phyloP scores from a whole-genome alignment of 768 basidiomycete species.

The Leccinum incarnatum region DNA sequence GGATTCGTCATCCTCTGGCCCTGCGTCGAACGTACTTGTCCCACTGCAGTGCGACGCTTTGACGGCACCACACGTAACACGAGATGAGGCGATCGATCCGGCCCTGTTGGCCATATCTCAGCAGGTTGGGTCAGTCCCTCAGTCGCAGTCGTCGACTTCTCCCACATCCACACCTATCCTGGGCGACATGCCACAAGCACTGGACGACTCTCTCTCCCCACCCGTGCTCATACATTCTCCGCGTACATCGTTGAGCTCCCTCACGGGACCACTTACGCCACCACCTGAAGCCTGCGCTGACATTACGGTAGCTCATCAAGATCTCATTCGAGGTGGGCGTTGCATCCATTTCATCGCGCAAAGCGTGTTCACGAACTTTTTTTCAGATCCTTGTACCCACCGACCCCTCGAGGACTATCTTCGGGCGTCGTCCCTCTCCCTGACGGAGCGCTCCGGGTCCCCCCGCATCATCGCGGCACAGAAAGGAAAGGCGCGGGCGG shows the following conservation, averaged over 20 bases:
- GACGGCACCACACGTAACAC: background rate
- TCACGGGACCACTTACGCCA: constrained; percentile 28
- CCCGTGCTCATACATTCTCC: constrained; percentile 29
- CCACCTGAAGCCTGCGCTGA: constrained; percentile 17
- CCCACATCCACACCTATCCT: background rate
- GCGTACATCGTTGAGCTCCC: constrained; percentile 32
- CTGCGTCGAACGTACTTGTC: background rate
- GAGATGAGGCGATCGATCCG: constrained; percentile 33
- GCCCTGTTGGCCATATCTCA: constrained; percentile 30
- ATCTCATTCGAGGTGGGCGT: constrained; percentile 10
- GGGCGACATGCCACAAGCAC: constrained; percentile 1
- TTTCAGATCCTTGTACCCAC: constrained; percentile 5
- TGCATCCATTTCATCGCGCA: background rate
- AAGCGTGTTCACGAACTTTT: constrained; percentile 9
- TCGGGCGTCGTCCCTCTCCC: background rate
- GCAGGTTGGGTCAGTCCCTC: background rate
- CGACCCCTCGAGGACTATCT: constrained; percentile 4
- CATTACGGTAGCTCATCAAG: background rate
- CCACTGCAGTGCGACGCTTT: background rate
- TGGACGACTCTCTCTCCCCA: constrained; percentile 7
- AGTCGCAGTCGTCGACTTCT: background rate
- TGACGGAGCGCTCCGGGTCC: background rate
- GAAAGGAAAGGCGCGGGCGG: constrained; percentile 21
- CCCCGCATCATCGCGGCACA: background rate
- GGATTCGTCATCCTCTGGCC: constrained; percentile 1